A percentile compares a stretch with the other conserved stretches of the same genome.
These are phyloP conservation scores for Penicillium sp. DNA, from an alignment of 2,329 filamentous ascomycete species.

Conservation along the genomic window DNA sequence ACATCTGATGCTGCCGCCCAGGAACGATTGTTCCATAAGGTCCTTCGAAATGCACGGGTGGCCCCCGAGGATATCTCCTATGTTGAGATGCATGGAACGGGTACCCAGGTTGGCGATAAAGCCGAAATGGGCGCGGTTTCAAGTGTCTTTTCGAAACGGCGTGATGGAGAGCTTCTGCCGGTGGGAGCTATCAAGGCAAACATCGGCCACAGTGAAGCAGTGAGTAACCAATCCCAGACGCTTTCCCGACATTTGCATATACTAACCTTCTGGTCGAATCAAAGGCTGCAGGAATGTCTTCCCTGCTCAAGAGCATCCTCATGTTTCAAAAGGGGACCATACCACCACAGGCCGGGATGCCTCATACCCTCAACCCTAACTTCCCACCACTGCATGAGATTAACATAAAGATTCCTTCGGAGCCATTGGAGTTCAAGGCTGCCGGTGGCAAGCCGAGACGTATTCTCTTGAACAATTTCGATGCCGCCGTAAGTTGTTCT, in stretches of 20 bases:
- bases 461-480: conserved; percentile 69
- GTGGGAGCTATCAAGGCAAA: conserved; percentile 37
- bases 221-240: neutral
- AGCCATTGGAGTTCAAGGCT: neutral
- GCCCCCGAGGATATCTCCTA: conserved; percentile 37
- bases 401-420: neutral
- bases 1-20: conserved; percentile 44
- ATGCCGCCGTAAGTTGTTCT: conserved; percentile 52
- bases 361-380: conserved; percentile 43
- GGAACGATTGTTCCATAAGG: neutral
- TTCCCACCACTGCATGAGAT: conserved; percentile 15
- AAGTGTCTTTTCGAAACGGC: conserved; percentile 30
- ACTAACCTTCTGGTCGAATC: neutral
- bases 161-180: too few relatives aligned
- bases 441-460: neutral
- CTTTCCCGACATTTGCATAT: neutral
- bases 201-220: conserved; percentile 51
- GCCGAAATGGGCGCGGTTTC: conserved; percentile 43
- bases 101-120: conserved; percentile 45
- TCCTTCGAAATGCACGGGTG: neutral
- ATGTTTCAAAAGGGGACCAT: conserved; percentile 68
- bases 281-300: conserved; percentile 29
- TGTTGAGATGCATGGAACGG: conserved; percentile 47
- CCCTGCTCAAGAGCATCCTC: conserved; percentile 65
- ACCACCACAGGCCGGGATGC: conserved; percentile 70